phyloP scores from a whole-genome alignment of 164 flowering plant genomes.

The Liriodendron chinense region DNA sequence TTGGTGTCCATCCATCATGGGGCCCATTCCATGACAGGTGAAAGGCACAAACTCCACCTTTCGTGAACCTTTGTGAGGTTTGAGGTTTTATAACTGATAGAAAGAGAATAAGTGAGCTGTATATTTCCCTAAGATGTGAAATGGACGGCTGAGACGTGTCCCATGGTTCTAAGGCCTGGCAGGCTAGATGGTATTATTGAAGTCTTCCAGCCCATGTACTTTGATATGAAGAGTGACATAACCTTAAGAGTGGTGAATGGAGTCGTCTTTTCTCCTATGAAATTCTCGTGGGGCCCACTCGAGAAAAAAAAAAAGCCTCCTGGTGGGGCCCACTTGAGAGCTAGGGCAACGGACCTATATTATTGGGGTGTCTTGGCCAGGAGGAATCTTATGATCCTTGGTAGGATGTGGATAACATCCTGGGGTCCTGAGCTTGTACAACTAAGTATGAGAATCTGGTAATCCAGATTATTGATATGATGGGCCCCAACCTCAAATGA shows the following conservation, averaged over 20 bases:
- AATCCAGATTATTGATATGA: too few relatives aligned
- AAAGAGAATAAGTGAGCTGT: too few relatives aligned
- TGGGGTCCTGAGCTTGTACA: too few relatives aligned
- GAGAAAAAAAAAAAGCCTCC: background rate
- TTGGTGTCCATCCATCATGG: background rate
- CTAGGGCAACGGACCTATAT: background rate
- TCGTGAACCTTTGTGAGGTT: background rate
- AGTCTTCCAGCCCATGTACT: background rate
- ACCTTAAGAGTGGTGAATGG: background rate
- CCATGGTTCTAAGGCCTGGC: too few relatives aligned
- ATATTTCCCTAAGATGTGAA: too few relatives aligned
- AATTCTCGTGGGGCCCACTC: background rate
- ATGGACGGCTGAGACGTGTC: too few relatives aligned
- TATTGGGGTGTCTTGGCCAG: background rate
- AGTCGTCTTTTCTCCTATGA: background rate
- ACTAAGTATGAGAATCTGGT: too few relatives aligned
- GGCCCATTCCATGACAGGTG: background rate
- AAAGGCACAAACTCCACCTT: background rate
- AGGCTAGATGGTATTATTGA: background rate
- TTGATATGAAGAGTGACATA: background rate
- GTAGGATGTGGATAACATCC: too few relatives aligned
- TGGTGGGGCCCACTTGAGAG: background rate
- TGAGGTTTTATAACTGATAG: background rate
- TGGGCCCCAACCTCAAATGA: too few relatives aligned
- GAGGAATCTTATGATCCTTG: too few relatives aligned